Conservation (phyloP, 306 rosid genomes). For the Quercus robur region DNA sequence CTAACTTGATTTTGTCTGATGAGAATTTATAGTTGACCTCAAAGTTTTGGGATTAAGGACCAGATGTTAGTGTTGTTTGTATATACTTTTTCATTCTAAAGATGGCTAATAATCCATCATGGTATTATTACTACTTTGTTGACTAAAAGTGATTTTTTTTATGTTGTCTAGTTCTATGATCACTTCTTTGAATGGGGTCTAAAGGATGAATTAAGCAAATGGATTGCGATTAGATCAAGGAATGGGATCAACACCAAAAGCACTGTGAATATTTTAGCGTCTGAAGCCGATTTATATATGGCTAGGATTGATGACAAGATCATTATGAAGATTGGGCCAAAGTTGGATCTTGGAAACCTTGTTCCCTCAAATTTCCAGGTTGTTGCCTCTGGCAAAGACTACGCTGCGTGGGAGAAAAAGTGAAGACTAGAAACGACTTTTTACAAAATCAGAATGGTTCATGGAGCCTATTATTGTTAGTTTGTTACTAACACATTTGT, state of each 20-base stretch:
- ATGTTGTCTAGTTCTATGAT: conserved; percentile 66
- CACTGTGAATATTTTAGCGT: conserved; percentile 49
- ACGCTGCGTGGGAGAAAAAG: conserved; percentile 57
- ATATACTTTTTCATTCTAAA: background rate
- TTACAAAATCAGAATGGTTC: background rate
- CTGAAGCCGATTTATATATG: conserved; percentile 55
- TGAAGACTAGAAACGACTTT: background rate
- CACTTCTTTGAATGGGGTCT: conserved; percentile 69
- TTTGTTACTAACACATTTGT: too few relatives aligned
- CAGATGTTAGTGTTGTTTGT: too few relatives aligned
- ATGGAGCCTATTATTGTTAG: too few relatives aligned
- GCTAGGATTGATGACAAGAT: conserved; percentile 59
- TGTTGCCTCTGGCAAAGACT: conserved; percentile 53
- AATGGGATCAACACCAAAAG: conserved; percentile 50
- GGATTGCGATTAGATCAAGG: conserved; percentile 45
- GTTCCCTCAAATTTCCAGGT: conserved; percentile 47
- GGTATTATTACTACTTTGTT: background rate
- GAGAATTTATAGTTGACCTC: too few relatives aligned
- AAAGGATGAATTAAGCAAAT: conserved; percentile 46
- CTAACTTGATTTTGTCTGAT: too few relatives aligned
- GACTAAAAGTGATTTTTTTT: background rate
- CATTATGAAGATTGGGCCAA: conserved; percentile 68
- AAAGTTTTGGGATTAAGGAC: too few relatives aligned
- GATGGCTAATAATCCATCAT: background rate
- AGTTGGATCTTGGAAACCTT: conserved; percentile 44